Base-by-base conservation (phyloP, 148 eudicot genomes). In the Cornus kousa region DNA sequence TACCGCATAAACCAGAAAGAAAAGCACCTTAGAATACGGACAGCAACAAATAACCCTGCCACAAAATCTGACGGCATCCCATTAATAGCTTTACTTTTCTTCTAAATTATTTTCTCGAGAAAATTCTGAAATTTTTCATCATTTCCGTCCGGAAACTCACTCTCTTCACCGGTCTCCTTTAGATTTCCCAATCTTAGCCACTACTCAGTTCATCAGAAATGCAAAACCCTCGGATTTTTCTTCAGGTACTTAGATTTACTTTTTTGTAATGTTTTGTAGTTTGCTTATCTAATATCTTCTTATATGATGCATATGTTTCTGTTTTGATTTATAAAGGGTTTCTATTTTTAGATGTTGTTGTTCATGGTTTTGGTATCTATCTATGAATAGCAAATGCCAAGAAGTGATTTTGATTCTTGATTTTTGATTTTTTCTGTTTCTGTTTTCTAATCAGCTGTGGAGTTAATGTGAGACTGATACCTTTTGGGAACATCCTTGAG, bases 401-500 rank as follows among this genome's bases (percentile, higher is more conserved):
- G 40, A 23, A 46, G 71, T 50, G 28, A 28, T 50, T 32, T 50
- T 48, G 62, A 20, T 67, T 48, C 46, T 0, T 19, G 1, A 11
- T 11, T 20, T 31, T 10, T 28, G 28, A 28, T 28, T 76, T 5
- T 3, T 67, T 66, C 20, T n/a, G 3, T 50, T 77, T 32, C 4
- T 46, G 60, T 23, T 66, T 66, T 76, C n/a, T 68, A 62, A 4
- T 77, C 80, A 77, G 80, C 50, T 69, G 67, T 68, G 48, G 9
- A 43, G 33, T 22, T 40, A 71, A 75, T 40, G 20, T 35, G 77
- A 39, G 31, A n/a, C 22, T 60, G 48, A 22, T 32, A 23, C 31
- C 31, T 33, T 85, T 79, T 20, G 66, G 66, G n/a, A 35, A 48
- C 71, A 73, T 77, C 73, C 43, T 68, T 68, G n/a, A 48, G 20